Conservation (phyloP, 352 stramenopile species). For the Phytopythium oedochilum region DNA sequence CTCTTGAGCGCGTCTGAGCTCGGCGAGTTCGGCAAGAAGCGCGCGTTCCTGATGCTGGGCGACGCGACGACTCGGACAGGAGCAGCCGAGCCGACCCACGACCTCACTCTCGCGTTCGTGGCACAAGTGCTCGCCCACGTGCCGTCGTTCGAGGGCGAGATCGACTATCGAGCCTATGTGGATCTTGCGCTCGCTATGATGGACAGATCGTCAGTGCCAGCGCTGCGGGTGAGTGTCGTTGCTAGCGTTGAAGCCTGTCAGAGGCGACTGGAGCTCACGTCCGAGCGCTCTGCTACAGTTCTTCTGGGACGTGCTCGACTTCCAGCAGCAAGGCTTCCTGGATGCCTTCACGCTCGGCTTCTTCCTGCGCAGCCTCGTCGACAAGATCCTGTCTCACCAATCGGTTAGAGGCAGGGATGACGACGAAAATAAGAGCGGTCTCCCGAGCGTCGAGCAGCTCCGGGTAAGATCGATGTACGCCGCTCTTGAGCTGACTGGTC, state of each 20-base stretch:
- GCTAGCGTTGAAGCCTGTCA: too few relatives aligned
- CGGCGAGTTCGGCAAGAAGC: conserved; percentile 56
- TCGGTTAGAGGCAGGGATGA: not conserved
- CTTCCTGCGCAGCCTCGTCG: conserved; percentile 49
- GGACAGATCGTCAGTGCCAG: conserved; percentile 25
- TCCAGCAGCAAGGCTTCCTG: conserved; percentile 61
- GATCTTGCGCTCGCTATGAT: conserved; percentile 56
- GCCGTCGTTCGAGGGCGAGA: conserved; percentile 42
- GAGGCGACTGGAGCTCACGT: too few relatives aligned
- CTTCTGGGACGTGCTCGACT: conserved; percentile 62
- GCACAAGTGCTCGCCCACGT: conserved; percentile 48
- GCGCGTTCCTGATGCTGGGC: conserved; percentile 57
- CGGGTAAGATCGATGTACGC: conserved; percentile 21
- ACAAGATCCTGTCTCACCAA: conserved; percentile 30
- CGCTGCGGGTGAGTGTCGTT: conserved; percentile 40
- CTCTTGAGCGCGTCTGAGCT: conserved; percentile 47
- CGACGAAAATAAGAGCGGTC: conserved; percentile 10
- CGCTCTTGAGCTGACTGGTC: not conserved
- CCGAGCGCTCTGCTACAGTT: conserved; percentile 27
- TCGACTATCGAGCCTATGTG: conserved; percentile 61
- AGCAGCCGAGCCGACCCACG: conserved; percentile 34
- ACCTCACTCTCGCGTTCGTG: conserved; percentile 51
- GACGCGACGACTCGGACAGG: not conserved
- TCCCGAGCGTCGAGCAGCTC: conserved; percentile 20
- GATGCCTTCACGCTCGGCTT: conserved; percentile 57